Evolutionary conservation across 2,329 filamentous ascomycete species (phyloP).

Genomic region (Decorospora gaudefroyi): DNA sequence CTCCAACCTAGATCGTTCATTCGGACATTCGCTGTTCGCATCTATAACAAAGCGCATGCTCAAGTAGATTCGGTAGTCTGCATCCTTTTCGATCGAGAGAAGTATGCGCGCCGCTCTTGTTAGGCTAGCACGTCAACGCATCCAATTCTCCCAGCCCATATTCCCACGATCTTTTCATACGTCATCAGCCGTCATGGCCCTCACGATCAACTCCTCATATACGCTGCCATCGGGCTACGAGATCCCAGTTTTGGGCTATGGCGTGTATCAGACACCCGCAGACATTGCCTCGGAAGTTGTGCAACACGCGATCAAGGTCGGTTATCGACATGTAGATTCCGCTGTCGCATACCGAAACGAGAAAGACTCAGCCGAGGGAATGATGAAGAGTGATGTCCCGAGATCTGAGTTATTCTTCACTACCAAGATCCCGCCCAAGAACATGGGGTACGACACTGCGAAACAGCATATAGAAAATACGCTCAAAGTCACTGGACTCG

Average conservation of each 20-base stretch:
- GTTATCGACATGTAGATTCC: slow-evolving; percentile 69
- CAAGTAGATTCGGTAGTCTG: too few species aligned
- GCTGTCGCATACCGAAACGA: slow-evolving; percentile 71
- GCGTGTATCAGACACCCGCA: slow-evolving; percentile 57
- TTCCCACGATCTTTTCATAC: slow-evolving; percentile 24
- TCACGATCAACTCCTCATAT: slow-evolving; percentile 55
- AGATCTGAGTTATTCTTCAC: slow-evolving; percentile 69
- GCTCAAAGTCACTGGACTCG: slow-evolving; percentile 61
- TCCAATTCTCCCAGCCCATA: slow-evolving; percentile 14
- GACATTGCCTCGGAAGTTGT: slow-evolving; percentile 62
- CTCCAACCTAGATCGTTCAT: too few species aligned
- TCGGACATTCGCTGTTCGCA: too few species aligned
- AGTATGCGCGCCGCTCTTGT: slow-evolving; percentile 16
- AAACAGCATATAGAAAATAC: slow-evolving; percentile 60
- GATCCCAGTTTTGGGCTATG: slow-evolving; percentile 64
- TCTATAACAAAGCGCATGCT: too few species aligned
- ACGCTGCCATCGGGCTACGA: slow-evolving; percentile 64
- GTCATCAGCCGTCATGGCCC: slow-evolving; percentile 48
- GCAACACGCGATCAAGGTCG: slow-evolving; percentile 61
- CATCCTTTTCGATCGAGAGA: neutral
- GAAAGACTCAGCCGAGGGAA: slow-evolving; percentile 65
- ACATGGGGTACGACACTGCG: slow-evolving; percentile 64
- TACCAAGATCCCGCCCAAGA: slow-evolving; percentile 68
- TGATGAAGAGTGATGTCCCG: slow-evolving; percentile 60
- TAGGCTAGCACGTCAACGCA: slow-evolving; percentile 18